Base-by-base conservation (phyloP, 2,329 filamentous ascomycete genomes). In the Cylindrodendrum hubeiense region DNA sequence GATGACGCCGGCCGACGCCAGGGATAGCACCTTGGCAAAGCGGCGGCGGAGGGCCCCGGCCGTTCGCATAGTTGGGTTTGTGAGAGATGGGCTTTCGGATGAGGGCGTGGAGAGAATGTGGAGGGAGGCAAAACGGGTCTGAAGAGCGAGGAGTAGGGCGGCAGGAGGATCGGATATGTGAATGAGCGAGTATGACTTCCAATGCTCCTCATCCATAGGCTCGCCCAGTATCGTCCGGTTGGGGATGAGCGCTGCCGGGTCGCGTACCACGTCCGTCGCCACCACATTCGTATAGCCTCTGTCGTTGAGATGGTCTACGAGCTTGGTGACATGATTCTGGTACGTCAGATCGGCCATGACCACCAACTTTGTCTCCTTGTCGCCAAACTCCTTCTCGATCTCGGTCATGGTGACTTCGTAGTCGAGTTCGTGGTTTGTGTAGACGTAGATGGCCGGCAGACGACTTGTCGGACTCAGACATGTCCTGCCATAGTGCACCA, bases 271-370 rank as follows among this genome's bases (percentile, higher is more conserved):
- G 19, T 87, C 82, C 0, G 95, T 95, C 2, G 88, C 85, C 71
- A 92, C 88, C 6, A 96, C 67, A 34, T 90, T 83, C 2, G 75
- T 82, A 79, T 97, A 98, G n/a, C 94, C 94, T 50, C 77, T 78
- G 30, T 83, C 79, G 19, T 79, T 76, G 8, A 98, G 82, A 7
- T 76, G 79, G 1, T 82, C 74, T 19, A 86, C 79, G 3, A 98
- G 77, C 0, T 80, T 76, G 0, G 83, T 78, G 15, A 98, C 84
- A 75, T 98, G 93, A 68, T 91, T 87, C 34, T 93, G 87, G 79
- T 94, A 98, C 6, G 92, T 95, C 54, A 98, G 89, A 77, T 98
- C 96, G 15, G 95, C 95, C 86, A 97, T 94, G 30, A 99, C 79
- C 7, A 97, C 86, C 10, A 95, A 84, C 65, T 90, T 92, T 19